Conservation (phyloP, 176 grass and related monocot genomes). For the Saccharum spontaneum region DNA sequence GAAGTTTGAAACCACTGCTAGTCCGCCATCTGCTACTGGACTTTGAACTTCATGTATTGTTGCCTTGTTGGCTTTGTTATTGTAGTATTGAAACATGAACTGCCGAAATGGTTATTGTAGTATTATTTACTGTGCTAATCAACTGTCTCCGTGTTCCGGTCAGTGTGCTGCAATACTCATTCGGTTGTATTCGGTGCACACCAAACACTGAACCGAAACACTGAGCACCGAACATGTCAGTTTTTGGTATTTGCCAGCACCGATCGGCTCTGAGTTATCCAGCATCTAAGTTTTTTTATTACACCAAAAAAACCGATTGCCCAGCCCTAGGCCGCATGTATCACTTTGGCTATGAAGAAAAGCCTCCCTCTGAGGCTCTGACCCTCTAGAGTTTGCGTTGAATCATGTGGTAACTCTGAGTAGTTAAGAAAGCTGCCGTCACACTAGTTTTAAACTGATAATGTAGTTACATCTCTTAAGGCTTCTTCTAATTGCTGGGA, state of each 20-base stretch:
- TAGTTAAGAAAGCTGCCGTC: background rate
- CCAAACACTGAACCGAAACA: background rate
- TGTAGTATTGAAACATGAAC: too few species aligned
- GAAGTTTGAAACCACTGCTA: background rate
- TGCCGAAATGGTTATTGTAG: background rate
- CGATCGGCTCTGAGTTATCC: background rate
- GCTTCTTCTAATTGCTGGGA: background rate
- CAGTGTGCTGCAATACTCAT: background rate
- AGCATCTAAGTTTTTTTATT: background rate
- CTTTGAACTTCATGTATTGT: background rate
- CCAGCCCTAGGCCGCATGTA: too few species aligned
- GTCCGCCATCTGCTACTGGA: background rate
- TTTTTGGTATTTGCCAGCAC: background rate
- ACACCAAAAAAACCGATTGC: background rate
- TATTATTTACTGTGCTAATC: background rate
- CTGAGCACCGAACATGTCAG: background rate
- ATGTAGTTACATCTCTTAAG: background rate
- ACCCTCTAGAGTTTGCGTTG: background rate
- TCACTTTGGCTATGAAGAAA: slow-evolving; percentile 10
- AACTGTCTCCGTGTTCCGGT: background rate
- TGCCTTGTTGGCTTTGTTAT: too few species aligned
- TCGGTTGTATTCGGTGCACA: background rate
- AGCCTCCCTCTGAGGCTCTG: too few species aligned
- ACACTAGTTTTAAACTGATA: background rate
- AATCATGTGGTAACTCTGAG: background rate